Percentiles rank a stretch among this genome's conserved stretches.
phyloP scores from a whole-genome alignment of 768 basidiomycete species.

The Tephrocybe sp. region DNA sequence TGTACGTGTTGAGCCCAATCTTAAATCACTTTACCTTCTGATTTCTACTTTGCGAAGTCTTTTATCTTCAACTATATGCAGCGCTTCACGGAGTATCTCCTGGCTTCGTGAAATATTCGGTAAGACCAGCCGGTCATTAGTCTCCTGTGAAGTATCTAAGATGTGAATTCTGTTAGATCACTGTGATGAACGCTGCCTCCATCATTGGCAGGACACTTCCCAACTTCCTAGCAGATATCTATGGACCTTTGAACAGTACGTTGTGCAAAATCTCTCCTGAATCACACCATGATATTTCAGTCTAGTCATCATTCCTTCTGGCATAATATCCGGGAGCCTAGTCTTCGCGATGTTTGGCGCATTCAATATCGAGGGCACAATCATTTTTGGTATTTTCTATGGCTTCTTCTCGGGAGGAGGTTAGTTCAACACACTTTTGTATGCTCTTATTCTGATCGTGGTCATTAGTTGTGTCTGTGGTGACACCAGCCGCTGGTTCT shows the following conservation, averaged over 20 bases:
- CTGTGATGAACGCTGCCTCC: constrained; percentile 51
- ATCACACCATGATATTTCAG: background rate
- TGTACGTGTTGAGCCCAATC: constrained; percentile 30
- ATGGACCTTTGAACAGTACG: constrained; percentile 50
- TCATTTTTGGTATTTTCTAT: constrained; percentile 45
- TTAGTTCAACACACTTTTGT: constrained; percentile 21
- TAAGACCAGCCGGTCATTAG: constrained; percentile 16
- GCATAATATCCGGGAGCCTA: constrained; percentile 39
- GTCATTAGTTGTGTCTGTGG: constrained; percentile 36
- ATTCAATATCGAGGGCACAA: constrained; percentile 36
- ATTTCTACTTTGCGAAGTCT: constrained; percentile 29
- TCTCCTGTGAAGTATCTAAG: background rate
- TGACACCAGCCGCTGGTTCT: constrained; percentile 36
- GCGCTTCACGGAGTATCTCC: constrained; percentile 36
- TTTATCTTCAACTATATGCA: constrained; percentile 51
- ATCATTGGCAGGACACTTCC: constrained; percentile 60
- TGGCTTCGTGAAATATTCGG: constrained; percentile 42
- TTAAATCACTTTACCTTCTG: background rate
- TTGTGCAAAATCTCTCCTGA: background rate
- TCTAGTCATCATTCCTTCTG: constrained; percentile 42
- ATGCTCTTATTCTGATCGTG: background rate
- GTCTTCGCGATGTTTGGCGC: constrained; percentile 53
- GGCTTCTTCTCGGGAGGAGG: constrained; percentile 57
- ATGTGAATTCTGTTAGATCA: constrained; percentile 33
- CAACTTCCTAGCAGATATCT: constrained; percentile 48